Conservation (phyloP, 306 rosid species). For the Cicer bijugum region DNA sequence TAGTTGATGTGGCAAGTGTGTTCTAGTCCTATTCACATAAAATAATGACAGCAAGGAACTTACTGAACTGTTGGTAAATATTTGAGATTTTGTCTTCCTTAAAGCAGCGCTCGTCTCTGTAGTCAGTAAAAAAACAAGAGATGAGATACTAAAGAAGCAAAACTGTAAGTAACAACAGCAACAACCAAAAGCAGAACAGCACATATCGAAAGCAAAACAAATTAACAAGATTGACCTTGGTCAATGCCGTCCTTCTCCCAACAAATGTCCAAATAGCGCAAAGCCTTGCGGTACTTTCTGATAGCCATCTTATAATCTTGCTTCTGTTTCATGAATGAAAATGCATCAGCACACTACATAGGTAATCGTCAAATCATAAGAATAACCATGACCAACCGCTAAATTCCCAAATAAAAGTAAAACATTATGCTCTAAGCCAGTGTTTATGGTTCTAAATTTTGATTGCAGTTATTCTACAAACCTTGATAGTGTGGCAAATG, state of each 20-base stretch:
- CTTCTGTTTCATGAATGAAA: conserved; percentile 44
- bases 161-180: background rate
- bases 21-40: conserved; percentile 5
- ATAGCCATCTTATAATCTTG: conserved; percentile 59
- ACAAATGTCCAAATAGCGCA: conserved; percentile 63
- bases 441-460: too few species aligned
- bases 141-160: conserved; percentile 39
- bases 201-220: background rate
- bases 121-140: conserved; percentile 5
- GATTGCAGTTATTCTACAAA: too few species aligned
- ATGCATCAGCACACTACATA: background rate
- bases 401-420: background rate
- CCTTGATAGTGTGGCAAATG: too few species aligned
- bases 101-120: conserved; percentile 55
- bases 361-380: background rate
- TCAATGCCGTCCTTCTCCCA: conserved; percentile 66
- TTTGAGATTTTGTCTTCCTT: conserved; percentile 63
- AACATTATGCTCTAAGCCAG: background rate
- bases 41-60: conserved; percentile 34
- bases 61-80: conserved; percentile 63
- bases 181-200: background rate
- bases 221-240: conserved; percentile 47
- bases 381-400: background rate
- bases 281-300: conserved; percentile 58
- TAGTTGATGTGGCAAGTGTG: background rate